These are phyloP conservation scores for Alloteropsis semialata DNA, from an alignment of 176 grass and related monocot species.

Conservation along the genomic window DNA sequence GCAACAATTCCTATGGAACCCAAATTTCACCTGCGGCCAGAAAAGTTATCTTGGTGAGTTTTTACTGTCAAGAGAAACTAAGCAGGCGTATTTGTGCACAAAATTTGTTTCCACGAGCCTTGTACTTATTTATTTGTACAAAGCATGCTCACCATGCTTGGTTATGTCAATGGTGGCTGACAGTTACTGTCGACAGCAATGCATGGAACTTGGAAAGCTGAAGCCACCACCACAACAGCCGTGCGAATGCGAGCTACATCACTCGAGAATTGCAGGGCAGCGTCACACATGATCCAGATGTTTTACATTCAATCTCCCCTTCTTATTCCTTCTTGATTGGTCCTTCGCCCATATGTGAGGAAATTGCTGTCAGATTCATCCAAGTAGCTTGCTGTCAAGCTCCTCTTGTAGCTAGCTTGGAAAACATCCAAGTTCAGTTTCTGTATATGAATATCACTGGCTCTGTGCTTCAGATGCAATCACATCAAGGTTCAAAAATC, in stretches of 20 bases:
- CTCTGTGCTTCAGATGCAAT: slow-evolving; percentile 47
- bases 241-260: not conserved
- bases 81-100: not conserved
- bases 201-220: slow-evolving; percentile 46
- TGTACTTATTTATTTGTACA: slow-evolving; percentile 19
- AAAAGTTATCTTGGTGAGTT: slow-evolving; percentile 70
- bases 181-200: slow-evolving; percentile 73
- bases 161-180: slow-evolving; percentile 43
- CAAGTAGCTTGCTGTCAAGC: no score
- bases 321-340: not conserved
- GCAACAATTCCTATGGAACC: slow-evolving; percentile 77
- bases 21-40: slow-evolving; percentile 57
- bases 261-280: not conserved
- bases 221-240: not conserved
- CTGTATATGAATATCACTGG: slow-evolving; percentile 38
- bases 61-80: not conserved
- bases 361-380: slow-evolving; percentile 1
- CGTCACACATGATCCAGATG: slow-evolving; percentile 7
- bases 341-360: not conserved
- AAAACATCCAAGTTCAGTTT: slow-evolving; percentile 1
- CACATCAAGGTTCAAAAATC: slow-evolving; percentile 1
- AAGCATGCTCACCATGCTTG: slow-evolving; percentile 54
- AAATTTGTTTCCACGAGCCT: not conserved
- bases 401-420: slow-evolving; percentile 19
- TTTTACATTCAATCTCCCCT: not conserved